Evolutionary conservation across 192 early-diverging fungal species (phyloP), one percentile per base, ranked within the genome.

Genomic region (Dissophora globulifera): DNA sequence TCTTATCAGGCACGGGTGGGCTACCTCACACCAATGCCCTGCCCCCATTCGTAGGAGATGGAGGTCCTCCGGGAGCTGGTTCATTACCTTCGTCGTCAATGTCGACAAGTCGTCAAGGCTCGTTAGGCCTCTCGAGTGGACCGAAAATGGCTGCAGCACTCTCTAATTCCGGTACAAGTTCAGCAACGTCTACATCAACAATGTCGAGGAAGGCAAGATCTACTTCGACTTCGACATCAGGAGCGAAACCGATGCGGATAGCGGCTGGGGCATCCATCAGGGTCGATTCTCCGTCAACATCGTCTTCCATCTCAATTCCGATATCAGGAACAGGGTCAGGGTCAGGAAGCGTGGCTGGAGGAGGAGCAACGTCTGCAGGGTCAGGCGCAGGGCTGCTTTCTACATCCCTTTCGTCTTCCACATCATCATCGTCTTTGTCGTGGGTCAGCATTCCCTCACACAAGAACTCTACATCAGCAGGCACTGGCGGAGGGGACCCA

Each of bases 261-360:
- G 72, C 72, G 13, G 72, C 72, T 50, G 72, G 72, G 8, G 72
- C 72, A 22, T 53, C 72, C 10, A 76, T 76, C 51, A 67, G 59
- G n/a, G 16, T 67, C 3, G 64, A 56, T 42, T 29, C 57, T 2
- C n/a, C 48, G 1, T 12, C 49, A 27, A 35, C 50, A 20, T 8
- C 61, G 1, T 48, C 25, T 27, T 41, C 60, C n/a, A n/a, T n/a
- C n/a, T n/a, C n/a, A n/a, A n/a, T n/a, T n/a, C n/a, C n/a, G n/a
- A 27, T 62, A 22, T 51, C 53, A 17, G 42, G 20, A 16, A 29
- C 53, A 25, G 50, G 41, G 0, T 30, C 51, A 43, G 48, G 51
- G 11, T 33, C 48, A 22, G 6, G 50, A 15, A 69, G 31, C 38
- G 61, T 48, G 23, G 50, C 35, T 25, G 41, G 10, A 22, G 12